Evolutionary conservation across 1,284 basidiomycete genomes (phyloP).

Genomic region (Hortiboletus rubellus): DNA sequence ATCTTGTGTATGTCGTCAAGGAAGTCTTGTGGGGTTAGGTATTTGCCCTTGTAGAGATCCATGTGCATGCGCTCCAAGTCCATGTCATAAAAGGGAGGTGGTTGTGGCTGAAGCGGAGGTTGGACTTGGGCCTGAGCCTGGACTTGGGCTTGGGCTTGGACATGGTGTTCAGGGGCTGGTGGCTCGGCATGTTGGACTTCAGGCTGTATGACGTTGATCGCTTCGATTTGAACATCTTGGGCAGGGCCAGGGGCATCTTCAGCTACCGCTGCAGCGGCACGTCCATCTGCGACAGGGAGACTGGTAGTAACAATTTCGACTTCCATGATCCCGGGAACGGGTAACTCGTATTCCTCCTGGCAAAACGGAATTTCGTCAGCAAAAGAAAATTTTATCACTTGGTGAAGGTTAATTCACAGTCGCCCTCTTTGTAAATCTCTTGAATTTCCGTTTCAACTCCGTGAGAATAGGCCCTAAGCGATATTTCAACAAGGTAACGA

Average conservation of each 20-base stretch:
- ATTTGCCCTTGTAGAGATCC: constrained; percentile 84
- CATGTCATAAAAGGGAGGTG: constrained; percentile 63
- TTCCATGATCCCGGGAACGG: constrained; percentile 31
- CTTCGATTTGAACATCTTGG: constrained; percentile 30
- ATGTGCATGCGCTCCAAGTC: constrained; percentile 91
- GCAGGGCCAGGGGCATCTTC: constrained; percentile 35
- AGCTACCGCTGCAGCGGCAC: constrained; percentile 48
- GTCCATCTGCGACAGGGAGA: constrained; percentile 43
- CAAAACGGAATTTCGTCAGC: constrained; percentile 10
- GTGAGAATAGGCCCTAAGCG: constrained; percentile 84
- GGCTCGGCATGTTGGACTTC: constrained; percentile 27
- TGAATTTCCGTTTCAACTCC: constrained; percentile 93
- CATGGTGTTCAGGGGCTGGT: not conserved
- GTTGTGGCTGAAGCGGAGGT: constrained; percentile 10
- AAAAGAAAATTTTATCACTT: not conserved
- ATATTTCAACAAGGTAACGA: constrained; percentile 84
- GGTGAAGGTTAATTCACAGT: constrained; percentile 53
- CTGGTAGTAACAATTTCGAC: constrained; percentile 38
- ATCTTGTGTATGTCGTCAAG: constrained; percentile 88
- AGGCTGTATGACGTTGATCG: constrained; percentile 33
- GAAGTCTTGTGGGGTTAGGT: constrained; percentile 87
- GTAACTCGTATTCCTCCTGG: constrained; percentile 71
- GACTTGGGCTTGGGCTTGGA: constrained; percentile 35
- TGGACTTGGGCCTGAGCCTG: constrained; percentile 32
- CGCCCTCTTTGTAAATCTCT: constrained; percentile 84